A percentile compares a stretch with the other conserved stretches of the same genome.
phyloP scores from a whole-genome alignment of 108 stramenopile genomes.

The Pinguiococcus pyrenoidosus region DNA sequence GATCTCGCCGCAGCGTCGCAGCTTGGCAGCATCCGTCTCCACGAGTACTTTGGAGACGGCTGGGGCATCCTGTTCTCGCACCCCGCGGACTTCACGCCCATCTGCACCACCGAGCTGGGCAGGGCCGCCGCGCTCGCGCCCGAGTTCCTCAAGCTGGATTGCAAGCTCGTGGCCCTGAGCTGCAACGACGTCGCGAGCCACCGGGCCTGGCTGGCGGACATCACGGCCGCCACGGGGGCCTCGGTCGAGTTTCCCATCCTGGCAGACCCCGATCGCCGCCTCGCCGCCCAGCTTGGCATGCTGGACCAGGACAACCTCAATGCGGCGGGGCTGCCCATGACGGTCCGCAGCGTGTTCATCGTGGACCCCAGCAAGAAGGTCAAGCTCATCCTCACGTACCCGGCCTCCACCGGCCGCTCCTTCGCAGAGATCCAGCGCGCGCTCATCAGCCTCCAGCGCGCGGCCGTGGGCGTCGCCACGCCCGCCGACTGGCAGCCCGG shows the following conservation, averaged over 20 bases:
- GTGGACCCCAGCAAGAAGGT: slow-evolving; percentile 61
- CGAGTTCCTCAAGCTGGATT: slow-evolving; percentile 43
- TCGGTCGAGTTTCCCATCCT: slow-evolving; percentile 64
- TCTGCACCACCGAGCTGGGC: slow-evolving; percentile 75
- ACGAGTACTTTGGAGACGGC: slow-evolving; percentile 58
- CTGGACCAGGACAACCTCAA: slow-evolving; percentile 45
- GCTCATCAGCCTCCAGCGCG: slow-evolving; percentile 50
- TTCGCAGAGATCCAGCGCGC: slow-evolving; percentile 65
- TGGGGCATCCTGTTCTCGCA: slow-evolving; percentile 64
- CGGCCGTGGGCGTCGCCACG: slow-evolving; percentile 5
- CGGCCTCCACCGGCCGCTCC: slow-evolving; percentile 62
- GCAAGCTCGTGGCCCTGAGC: slow-evolving; percentile 50
- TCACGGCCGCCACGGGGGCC: slow-evolving; percentile 26
- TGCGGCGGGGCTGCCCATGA: slow-evolving; percentile 47
- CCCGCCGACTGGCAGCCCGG: slow-evolving; percentile 10
- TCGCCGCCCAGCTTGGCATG: slow-evolving; percentile 51
- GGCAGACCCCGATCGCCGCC: slow-evolving; percentile 52
- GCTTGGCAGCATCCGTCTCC: slow-evolving; percentile 30
- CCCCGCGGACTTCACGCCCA: slow-evolving; percentile 65
- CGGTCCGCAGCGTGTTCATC: slow-evolving; percentile 57
- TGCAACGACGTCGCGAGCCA: slow-evolving; percentile 57
- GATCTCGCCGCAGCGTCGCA: no score
- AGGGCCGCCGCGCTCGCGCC: slow-evolving; percentile 45
- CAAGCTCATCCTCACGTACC: slow-evolving; percentile 62
- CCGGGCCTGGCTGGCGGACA: slow-evolving; percentile 56